Base-by-base conservation (phyloP, 2,329 filamentous ascomycete species). In the Xylariaceae sp. region DNA sequence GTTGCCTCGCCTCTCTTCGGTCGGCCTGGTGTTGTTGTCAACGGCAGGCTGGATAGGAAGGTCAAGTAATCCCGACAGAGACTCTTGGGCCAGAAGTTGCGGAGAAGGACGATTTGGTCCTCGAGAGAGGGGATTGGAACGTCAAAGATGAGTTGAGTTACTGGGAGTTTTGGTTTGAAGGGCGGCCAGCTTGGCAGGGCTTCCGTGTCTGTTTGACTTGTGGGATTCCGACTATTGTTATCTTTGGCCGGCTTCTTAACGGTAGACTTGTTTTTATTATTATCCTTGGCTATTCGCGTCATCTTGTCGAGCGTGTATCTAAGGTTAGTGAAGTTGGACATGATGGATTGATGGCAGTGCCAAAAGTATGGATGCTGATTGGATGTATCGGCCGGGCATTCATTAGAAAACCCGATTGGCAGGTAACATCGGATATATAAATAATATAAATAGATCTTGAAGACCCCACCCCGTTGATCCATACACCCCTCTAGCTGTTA, bases 1-100 rank as follows among this genome's bases (percentile, higher is more conserved):
- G 89, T 80, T 1, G 91, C 91, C 53, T 94, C 86, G 47, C 88
- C 89, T 58, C 83, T 85, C 69, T 88, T 92, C 1, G 89, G 89
- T 57, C 83, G 84, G 0, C 83, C 84, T 0, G 89, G 89, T 0
- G 89, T 95, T 1, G 89, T 95, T 44, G 80, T 80, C 45, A 95
- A 73, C 0, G 89, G 85, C 2, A 95, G 72, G 0, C 53, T 57
- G 51, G 72, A 72, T 0, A 95, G 79, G 64, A 92, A 94, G 1
- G 81, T 77, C 48, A 90, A 80, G 68, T 92, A 95, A 54, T 79
- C 83, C 62, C 84, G 85, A 75, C 89, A 94, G 4, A 95, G 79
- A 3, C 77, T 82, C 7, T 81, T 78, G 0, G 89, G 87, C 74
- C 89, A 90, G 69, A 95, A 86, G 58, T 83, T 86, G 2, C 82